Conservation (phyloP, 2,329 filamentous ascomycete species). For the Verticillium nubilum region DNA sequence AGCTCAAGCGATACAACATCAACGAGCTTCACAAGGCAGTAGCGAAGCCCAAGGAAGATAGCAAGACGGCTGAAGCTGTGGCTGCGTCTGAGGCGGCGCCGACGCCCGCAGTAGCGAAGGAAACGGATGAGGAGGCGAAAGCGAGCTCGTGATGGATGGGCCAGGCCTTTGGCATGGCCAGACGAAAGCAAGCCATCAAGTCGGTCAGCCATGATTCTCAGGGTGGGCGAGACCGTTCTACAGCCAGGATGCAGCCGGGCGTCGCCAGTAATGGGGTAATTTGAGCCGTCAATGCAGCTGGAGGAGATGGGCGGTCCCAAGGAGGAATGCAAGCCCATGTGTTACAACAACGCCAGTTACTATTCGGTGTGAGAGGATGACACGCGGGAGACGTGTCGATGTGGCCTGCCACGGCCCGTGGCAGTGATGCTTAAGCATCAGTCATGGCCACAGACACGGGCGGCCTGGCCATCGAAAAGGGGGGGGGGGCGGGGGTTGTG, state of each 20-base stretch:
- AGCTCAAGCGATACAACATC: slow-evolving; percentile 71
- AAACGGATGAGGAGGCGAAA: neutral
- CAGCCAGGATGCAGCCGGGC: neutral
- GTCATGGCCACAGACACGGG: too few relatives aligned
- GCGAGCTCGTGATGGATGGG: neutral
- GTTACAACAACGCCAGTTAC: too few relatives aligned
- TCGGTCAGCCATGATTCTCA: neutral
- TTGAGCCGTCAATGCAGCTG: neutral
- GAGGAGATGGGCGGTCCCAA: neutral
- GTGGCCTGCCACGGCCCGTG: too few relatives aligned
- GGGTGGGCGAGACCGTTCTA: neutral
- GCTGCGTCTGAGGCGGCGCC: neutral
- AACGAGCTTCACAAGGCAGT: slow-evolving; percentile 59
- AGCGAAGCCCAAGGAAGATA: neutral
- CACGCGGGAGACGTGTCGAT: too few relatives aligned
- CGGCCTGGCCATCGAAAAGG: too few relatives aligned
- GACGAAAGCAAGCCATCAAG: neutral
- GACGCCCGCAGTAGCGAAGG: neutral
- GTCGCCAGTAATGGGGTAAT: neutral
- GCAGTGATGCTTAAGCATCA: too few relatives aligned
- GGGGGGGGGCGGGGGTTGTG: too few relatives aligned
- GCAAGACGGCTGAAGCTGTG: neutral
- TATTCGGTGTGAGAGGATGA: too few relatives aligned
- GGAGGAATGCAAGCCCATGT: neutral
- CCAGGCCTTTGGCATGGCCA: neutral